phyloP scores from a whole-genome alignment of 1,284 basidiomycete species.

The Ganoderma lingzhi region DNA sequence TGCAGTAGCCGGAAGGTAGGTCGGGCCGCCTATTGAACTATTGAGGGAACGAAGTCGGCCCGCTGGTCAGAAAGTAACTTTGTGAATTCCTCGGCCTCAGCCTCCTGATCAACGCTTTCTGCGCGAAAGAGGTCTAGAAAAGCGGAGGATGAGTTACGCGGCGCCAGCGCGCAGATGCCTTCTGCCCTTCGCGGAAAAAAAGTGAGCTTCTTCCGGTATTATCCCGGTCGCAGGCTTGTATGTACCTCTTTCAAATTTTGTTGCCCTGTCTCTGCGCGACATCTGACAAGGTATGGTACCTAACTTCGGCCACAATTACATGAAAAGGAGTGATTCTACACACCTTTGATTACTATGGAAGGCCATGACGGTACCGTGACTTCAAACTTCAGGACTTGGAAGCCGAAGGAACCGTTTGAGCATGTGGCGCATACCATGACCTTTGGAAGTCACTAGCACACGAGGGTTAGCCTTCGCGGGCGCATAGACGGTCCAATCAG shows the following conservation, averaged over 20 bases:
- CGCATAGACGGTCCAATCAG: not conserved
- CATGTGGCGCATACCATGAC: not conserved
- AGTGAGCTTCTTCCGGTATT: conserved; percentile 18
- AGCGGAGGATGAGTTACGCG: not conserved
- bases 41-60: not conserved
- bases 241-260: not conserved
- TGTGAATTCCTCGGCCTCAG: not conserved
- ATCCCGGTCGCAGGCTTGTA: conserved; percentile 1
- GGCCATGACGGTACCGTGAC: not conserved
- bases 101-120: conserved; percentile 12
- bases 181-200: conserved; percentile 3
- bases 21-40: conserved; percentile 4
- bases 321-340: not conserved
- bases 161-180: not conserved
- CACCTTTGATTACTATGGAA: not conserved
- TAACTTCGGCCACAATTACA: not conserved
- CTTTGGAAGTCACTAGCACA: not conserved
- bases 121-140: not conserved
- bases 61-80: not conserved
- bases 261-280: not conserved
- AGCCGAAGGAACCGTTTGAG: not conserved
- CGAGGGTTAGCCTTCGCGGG: not conserved
- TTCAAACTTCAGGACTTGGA: not conserved
- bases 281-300: not conserved
- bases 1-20: not conserved